Conservation (phyloP, 371 early-diverging fungal species). For the Circinella minor region DNA sequence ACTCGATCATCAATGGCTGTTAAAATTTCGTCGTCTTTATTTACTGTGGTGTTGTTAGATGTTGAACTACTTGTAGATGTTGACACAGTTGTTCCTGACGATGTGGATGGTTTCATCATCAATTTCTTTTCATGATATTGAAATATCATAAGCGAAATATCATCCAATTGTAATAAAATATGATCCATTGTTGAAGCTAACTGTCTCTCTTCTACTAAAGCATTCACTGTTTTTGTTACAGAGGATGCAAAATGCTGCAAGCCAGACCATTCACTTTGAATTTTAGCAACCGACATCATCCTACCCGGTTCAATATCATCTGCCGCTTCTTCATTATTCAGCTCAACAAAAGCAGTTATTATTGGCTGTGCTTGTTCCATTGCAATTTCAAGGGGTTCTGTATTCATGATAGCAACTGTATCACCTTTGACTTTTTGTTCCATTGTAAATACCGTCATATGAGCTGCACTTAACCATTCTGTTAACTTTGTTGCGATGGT, state of each 20-base stretch:
- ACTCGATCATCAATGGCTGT: constrained; percentile 59
- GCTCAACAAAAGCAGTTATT: constrained; percentile 25
- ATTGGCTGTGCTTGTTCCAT: constrained; percentile 25
- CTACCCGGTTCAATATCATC: constrained; percentile 18
- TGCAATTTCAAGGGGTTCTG: constrained; percentile 23
- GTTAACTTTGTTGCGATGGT: constrained; percentile 26
- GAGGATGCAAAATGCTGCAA: constrained; percentile 46
- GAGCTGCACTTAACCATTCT: constrained; percentile 43
- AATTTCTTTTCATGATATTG: constrained; percentile 47
- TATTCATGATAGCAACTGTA: constrained; percentile 5
- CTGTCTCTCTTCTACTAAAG: constrained; percentile 22
- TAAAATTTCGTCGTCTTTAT: constrained; percentile 46
- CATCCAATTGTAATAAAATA: constrained; percentile 40
- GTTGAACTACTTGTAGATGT: constrained; percentile 6
- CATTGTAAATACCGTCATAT: constrained; percentile 40
- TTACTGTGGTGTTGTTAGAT: neutral
- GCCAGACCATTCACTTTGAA: constrained; percentile 56
- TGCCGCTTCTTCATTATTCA: constrained; percentile 25
- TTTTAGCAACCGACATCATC: constrained; percentile 35
- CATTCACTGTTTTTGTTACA: constrained; percentile 30
- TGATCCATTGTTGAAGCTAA: constrained; percentile 31
- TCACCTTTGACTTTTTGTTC: constrained; percentile 43
- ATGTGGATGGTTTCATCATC: constrained; percentile 5
- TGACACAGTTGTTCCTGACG: constrained; percentile 6
- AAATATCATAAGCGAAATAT: constrained; percentile 46